These are phyloP conservation scores for Turritis glabra DNA, from an alignment of 345 rosid genomes.

Conservation along the genomic window DNA sequence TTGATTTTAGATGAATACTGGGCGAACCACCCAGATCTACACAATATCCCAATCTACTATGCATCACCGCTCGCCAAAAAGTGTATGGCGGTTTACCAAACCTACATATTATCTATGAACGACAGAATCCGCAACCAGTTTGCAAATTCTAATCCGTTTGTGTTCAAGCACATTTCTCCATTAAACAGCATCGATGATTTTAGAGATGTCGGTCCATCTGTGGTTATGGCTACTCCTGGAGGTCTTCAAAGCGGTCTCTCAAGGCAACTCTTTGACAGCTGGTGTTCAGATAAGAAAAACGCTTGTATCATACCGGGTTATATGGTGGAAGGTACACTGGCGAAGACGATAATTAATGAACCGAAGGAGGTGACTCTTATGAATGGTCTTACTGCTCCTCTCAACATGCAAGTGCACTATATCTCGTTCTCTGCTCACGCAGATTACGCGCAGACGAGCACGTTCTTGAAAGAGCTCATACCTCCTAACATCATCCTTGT, in stretches of 20 bases:
- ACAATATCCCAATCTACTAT: conserved; percentile 87
- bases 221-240: conserved; percentile 95
- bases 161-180: conserved; percentile 82
- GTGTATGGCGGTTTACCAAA: conserved; percentile 96
- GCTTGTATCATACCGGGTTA: conserved; percentile 87
- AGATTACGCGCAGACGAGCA: conserved; percentile 93
- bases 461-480: conserved; percentile 86
- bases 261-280: conserved; percentile 83
- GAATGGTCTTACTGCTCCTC: conserved; percentile 90
- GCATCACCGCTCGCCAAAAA: conserved; percentile 96
- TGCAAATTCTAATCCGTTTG: conserved; percentile 87
- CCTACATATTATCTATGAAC: conserved; percentile 93
- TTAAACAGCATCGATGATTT: conserved; percentile 87
- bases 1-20: conserved; percentile 90
- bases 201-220: conserved; percentile 83
- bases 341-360: conserved; percentile 81
- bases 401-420: conserved; percentile 90
- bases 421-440: conserved; percentile 96
- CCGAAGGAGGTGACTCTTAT: conserved; percentile 92
- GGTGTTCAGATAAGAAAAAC: conserved; percentile 93
- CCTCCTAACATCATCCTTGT: conserved; percentile 96
- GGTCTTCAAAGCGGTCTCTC: conserved; percentile 94
- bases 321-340: conserved; percentile 81
- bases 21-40: conserved; percentile 85
- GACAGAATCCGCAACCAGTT: conserved; percentile 91